Conservation (phyloP, 495 filamentous ascomycete genomes). For the Aspergillus funiculosus region DNA sequence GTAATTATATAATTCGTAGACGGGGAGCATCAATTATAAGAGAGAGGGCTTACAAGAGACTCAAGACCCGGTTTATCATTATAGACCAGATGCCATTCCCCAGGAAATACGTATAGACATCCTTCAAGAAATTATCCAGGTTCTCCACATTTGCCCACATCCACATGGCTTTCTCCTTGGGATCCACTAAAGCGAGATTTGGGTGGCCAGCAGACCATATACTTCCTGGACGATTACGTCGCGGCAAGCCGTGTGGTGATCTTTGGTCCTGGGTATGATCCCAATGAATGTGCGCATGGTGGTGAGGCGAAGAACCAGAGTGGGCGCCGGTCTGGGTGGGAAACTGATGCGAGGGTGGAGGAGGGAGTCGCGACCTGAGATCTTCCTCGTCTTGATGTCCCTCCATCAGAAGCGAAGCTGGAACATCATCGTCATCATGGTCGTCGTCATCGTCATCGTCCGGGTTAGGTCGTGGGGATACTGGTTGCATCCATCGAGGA, state of each 20-base stretch:
- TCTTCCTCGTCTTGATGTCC: constrained; percentile 37
- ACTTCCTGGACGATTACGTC: constrained; percentile 19
- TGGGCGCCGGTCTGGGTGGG: constrained; percentile 23
- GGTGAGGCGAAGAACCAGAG: constrained; percentile 48
- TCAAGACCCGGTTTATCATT: constrained; percentile 59
- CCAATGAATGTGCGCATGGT: constrained; percentile 60
- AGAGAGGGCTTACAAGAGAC: constrained; percentile 59
- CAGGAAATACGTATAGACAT: constrained; percentile 86
- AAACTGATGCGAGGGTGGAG: constrained; percentile 30
- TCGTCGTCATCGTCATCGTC: constrained; percentile 74
- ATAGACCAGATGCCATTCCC: constrained; percentile 91
- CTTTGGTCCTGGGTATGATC: constrained; percentile 59
- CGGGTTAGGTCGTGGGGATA: constrained; percentile 37
- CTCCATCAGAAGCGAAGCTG: constrained; percentile 81
- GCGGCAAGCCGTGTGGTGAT: constrained; percentile 30
- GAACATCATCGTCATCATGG: constrained; percentile 83
- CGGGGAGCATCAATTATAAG: neutral
- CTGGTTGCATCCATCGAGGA: constrained; percentile 32
- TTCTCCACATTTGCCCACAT: constrained; percentile 92
- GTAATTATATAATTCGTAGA: constrained; percentile 9
- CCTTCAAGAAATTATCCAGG: constrained; percentile 80
- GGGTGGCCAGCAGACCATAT: constrained; percentile 34
- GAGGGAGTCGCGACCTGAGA: constrained; percentile 31
- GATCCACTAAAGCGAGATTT: constrained; percentile 50
- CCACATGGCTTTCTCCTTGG: constrained; percentile 86